A percentile compares a stretch with the other conserved stretches of the same genome.
Conservation (phyloP, 192 early-diverging fungal species). For the Piromyces sp. region DNA sequence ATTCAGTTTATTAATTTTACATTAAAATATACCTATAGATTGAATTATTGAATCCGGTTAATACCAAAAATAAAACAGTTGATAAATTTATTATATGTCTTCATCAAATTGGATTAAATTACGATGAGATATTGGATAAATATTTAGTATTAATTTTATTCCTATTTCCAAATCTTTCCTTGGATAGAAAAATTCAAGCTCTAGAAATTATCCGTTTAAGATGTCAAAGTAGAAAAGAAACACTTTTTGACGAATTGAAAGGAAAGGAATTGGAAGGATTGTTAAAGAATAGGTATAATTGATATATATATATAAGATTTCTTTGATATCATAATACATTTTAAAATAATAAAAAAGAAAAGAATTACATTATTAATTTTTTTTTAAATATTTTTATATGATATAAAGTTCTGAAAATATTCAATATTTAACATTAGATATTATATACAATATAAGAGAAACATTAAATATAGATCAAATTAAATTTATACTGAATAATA, state of each 20-base stretch:
- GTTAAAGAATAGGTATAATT: not conserved
- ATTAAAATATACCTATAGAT: too few relatives aligned
- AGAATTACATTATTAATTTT: too few relatives aligned
- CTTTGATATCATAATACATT: too few relatives aligned
- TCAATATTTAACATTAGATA: slow-evolving; percentile 30
- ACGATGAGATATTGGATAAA: not conserved
- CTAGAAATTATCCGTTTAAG: not conserved
- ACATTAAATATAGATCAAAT: slow-evolving; percentile 20
- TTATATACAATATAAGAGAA: slow-evolving; percentile 26
- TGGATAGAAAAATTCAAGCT: not conserved
- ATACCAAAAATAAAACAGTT: not conserved
- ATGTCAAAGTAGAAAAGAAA: not conserved
- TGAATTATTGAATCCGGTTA: not conserved
- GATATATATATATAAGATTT: too few relatives aligned
- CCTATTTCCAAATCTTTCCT: not conserved
- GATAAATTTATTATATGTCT: not conserved
- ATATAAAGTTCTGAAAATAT: slow-evolving; percentile 33
- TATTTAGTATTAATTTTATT: not conserved
- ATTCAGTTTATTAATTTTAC: too few relatives aligned
- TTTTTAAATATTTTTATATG: not conserved
- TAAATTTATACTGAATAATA: slow-evolving; percentile 19
- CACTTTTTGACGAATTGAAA: not conserved
- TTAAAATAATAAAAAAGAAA: too few relatives aligned
- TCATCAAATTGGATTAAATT: not conserved
- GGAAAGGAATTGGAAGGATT: not conserved